Evolutionary conservation across 1,284 basidiomycete species (phyloP).

Genomic region (Apiotrichum sp.): DNA sequence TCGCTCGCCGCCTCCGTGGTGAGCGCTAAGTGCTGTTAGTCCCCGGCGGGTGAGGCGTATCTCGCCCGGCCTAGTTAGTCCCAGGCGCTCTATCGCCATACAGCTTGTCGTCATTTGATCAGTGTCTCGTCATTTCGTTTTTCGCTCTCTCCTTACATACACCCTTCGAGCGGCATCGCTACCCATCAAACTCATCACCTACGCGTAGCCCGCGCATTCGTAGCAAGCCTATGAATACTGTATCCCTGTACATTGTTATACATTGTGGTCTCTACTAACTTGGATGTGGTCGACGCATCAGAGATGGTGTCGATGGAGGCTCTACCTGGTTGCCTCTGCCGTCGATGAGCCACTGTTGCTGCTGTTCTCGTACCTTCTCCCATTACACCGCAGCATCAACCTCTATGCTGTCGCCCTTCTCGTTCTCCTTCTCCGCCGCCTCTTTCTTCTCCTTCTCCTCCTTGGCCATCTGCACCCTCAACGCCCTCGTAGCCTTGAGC

Average conservation of each 20-base stretch:
- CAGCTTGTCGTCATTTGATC: no score
- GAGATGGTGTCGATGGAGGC: no score
- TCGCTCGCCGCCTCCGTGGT: constrained; percentile 58
- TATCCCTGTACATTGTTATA: not conserved
- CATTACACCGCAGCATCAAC: not conserved
- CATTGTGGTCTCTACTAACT: not conserved
- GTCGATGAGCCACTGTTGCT: no score
- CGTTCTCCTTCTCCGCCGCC: not conserved
- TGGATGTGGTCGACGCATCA: no score
- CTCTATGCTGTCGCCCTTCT: not conserved
- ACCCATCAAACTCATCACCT: not conserved
- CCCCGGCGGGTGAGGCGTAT: not conserved
- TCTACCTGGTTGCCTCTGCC: no score
- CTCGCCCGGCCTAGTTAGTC: not conserved
- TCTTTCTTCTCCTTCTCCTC: not conserved
- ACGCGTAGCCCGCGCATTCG: constrained; percentile 5
- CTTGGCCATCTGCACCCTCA: constrained; percentile 7
- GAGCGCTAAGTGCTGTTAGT: constrained; percentile 42
- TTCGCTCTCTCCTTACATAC: constrained; percentile 30
- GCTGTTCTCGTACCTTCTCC: no score
- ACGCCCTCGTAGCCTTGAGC: constrained; percentile 14
- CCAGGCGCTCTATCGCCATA: no score
- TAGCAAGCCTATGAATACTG: constrained; percentile 3
- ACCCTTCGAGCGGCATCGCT: not conserved
- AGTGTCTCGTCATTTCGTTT: constrained; percentile 23